Conservation (phyloP, 1,284 basidiomycete species). For the Nidula niveotomentosa region DNA sequence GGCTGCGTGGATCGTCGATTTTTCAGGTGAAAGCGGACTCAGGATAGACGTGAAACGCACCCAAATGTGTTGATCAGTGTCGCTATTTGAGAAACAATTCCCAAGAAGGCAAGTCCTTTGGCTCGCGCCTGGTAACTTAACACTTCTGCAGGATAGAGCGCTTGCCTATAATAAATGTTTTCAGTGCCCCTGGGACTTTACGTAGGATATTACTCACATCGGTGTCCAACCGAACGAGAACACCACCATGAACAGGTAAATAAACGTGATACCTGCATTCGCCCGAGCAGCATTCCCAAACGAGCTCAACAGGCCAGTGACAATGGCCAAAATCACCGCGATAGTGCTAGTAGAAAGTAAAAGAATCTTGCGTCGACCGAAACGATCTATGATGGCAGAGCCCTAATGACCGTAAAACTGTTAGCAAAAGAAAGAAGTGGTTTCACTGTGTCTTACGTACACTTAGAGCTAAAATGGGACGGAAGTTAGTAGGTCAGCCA, state of each 20-base stretch:
- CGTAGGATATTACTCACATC: conserved; percentile 27
- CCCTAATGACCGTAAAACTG: conserved; percentile 21
- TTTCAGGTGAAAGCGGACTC: neutral
- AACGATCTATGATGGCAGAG: conserved; percentile 40
- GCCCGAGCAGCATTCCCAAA: conserved; percentile 27
- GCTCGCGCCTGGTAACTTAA: conserved; percentile 50
- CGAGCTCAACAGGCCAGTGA: conserved; percentile 40
- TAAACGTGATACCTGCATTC: conserved; percentile 45
- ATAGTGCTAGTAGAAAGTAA: conserved; percentile 34
- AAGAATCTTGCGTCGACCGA: conserved; percentile 39
- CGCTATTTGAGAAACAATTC: conserved; percentile 37
- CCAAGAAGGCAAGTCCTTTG: conserved; percentile 48
- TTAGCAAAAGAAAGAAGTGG: too few relatives aligned
- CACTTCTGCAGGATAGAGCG: conserved; percentile 53
- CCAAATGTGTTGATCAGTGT: conserved; percentile 48
- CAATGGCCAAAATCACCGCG: conserved; percentile 38
- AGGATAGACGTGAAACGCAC: conserved; percentile 21
- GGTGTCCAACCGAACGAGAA: conserved; percentile 57
- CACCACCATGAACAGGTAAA: conserved; percentile 49
- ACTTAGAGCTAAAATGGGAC: too few relatives aligned
- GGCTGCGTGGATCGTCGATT: conserved; percentile 15
- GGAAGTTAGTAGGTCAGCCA: too few relatives aligned
- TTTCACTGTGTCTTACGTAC: too few relatives aligned
- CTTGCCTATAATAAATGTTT: conserved; percentile 35
- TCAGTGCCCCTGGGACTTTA: neutral